Conservation (phyloP, 805 yeast species). For the Ogataea siamensis region DNA sequence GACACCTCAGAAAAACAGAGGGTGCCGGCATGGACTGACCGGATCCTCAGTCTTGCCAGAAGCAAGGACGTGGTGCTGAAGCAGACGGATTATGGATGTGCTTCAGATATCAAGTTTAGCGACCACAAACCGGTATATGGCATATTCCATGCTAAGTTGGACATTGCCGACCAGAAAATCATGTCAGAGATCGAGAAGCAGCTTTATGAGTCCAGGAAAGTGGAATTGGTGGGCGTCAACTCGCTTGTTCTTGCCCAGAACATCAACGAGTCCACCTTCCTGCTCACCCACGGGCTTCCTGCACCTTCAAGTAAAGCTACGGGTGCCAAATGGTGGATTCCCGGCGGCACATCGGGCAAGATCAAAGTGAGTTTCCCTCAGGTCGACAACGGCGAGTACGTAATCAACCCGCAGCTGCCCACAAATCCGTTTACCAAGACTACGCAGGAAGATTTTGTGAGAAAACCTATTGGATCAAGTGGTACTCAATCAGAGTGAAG, state of each 20-base stretch:
- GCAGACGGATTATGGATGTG: conserved; percentile 60
- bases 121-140: conserved; percentile 93
- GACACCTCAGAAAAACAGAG: conserved; percentile 92
- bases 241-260: conserved; percentile 30
- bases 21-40: conserved; percentile 97
- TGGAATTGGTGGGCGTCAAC: conserved; percentile 40
- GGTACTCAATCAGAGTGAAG: not conserved
- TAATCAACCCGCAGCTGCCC: conserved; percentile 66
- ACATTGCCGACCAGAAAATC: conserved; percentile 58
- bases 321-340: conserved; percentile 83
- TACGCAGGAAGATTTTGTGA: conserved; percentile 52
- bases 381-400: conserved; percentile 40
- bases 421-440: conserved; percentile 69
- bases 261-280: conserved; percentile 17
- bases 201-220: conserved; percentile 50
- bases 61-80: conserved; percentile 54
- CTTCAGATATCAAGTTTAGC: conserved; percentile 59
- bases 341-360: conserved; percentile 48
- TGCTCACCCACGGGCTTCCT: conserved; percentile 52
- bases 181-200: conserved; percentile 51
- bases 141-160: conserved; percentile 58
- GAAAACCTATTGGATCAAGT: conserved; percentile 8
- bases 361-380: conserved; percentile 63
- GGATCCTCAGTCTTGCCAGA: conserved; percentile 62
- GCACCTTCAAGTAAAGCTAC: conserved; percentile 81